Evolutionary conservation across 345 rosid genomes (phyloP), one percentile per base, ranked within the genome.

Genomic region (Gossypium arboreum): DNA sequence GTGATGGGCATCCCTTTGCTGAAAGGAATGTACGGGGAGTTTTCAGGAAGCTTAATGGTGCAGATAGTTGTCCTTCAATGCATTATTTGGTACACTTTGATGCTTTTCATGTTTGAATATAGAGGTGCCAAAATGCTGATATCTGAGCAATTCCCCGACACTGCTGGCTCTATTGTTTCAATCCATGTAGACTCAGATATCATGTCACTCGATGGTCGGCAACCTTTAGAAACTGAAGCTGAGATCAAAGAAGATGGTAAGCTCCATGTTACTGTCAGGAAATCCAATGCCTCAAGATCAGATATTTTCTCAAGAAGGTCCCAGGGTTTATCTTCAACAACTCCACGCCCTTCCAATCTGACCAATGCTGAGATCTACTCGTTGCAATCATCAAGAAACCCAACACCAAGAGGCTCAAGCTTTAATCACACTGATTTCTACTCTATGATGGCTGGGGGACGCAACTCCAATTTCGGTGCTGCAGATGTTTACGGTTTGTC

Each of bases 1-100:
- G 92, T 90, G 15, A 90, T 90, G 92, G 95, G 95, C 15, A 90
- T 90, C 25, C 95, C 95, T 27, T 68, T 90, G 39, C 90, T 90
- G 59, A 81, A 81, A 78, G 95, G 95, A 11, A 90, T 90, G 95
- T 90, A 90, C 27, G 95, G 95, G 2, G 88, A 79, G 3, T 86
- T 66, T 62, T 88, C 92, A 0, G 95, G 91, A 0, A 90, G 89
- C 72, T 81, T 90, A 45, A 90, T 90, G 95, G 95, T 90, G 54
- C 95, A 90, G 66, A 86, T 90, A 12, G 95, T 90, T 10, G 95
- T 90, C 20, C 91, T 90, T 48, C 95, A 90, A 61, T 90, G 91
- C 71, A 88, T 90, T 62, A 88, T 90, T 67, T 90, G 95, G 95
- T 90, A 90, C 80, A 90, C 95, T 22, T 70, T 90, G 80, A 90